Evolutionary conservation across 306 rosid genomes (phyloP).

Genomic region (Ormosia semicastrata): DNA sequence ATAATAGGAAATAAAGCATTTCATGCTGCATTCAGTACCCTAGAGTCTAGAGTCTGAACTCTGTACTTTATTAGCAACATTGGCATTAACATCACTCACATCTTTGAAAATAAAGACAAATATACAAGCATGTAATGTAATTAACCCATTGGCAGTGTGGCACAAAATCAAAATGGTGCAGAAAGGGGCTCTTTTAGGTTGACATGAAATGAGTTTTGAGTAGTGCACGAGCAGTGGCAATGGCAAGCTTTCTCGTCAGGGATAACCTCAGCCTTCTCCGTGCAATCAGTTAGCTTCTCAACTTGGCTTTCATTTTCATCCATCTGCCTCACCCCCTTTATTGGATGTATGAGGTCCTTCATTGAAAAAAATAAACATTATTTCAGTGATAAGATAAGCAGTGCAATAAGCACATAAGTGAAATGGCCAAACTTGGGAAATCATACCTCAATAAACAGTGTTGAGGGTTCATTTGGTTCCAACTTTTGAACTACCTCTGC

Average conservation of each 20-base stretch:
- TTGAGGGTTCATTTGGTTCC: conserved; percentile 60
- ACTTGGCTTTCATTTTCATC: conserved; percentile 16
- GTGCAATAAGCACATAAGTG: neutral
- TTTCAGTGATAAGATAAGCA: neutral
- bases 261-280: conserved; percentile 16
- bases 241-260: conserved; percentile 32
- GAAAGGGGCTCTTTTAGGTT: conserved; percentile 57
- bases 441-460: conserved; percentile 55
- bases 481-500: conserved; percentile 62
- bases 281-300: conserved; percentile 19
- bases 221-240: conserved; percentile 45
- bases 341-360: conserved; percentile 46
- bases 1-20: neutral
- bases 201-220: conserved; percentile 19
- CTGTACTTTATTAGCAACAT: neutral
- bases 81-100: neutral
- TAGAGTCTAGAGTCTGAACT: neutral
- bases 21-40: neutral
- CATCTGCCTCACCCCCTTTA: conserved; percentile 22
- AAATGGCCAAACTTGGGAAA: neutral
- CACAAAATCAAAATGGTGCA: conserved; percentile 68
- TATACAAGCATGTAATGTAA: neutral
- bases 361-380: neutral
- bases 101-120: neutral
- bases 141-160: neutral